Evolutionary conservation across 805 yeast genomes (phyloP).

Genomic region (Myxozyma monticola): DNA sequence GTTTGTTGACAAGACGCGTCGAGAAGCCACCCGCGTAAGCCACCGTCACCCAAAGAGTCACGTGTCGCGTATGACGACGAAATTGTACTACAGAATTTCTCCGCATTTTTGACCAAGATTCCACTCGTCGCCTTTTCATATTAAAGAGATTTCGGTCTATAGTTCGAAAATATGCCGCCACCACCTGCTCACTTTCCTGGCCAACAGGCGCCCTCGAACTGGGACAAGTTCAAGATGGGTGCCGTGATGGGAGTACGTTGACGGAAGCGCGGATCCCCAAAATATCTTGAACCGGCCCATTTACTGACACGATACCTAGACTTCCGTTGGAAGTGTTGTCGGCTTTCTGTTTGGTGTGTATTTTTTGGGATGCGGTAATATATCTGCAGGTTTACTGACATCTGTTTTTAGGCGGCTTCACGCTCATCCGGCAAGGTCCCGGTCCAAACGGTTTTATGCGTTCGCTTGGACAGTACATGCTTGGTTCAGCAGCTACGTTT

Average conservation of each 20-base stretch:
- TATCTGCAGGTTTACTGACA: background rate
- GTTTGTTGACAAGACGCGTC: too few species aligned
- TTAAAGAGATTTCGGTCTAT: too few species aligned
- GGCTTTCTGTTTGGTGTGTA: conserved; percentile 84
- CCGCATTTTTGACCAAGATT: too few species aligned
- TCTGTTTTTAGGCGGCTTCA: conserved; percentile 54
- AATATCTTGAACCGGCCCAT: too few species aligned
- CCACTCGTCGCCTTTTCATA: too few species aligned
- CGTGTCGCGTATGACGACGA: too few species aligned
- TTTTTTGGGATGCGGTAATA: background rate
- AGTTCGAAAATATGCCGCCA: conserved; percentile 32
- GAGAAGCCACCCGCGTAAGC: too few species aligned
- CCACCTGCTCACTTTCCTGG: conserved; percentile 35
- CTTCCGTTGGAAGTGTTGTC: conserved; percentile 87
- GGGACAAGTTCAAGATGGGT: conserved; percentile 98
- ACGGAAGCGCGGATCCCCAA: too few species aligned
- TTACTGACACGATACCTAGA: too few species aligned
- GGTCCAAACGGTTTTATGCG: conserved; percentile 97
- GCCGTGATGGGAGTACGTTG: conserved; percentile 82
- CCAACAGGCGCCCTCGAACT: conserved; percentile 63
- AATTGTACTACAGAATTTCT: too few species aligned
- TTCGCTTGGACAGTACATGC: conserved; percentile 93
- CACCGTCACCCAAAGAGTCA: too few species aligned
- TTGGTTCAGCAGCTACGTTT: conserved; percentile 95
- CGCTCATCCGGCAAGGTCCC: conserved; percentile 91